A percentile compares a stretch with the other conserved stretches of the same genome.
These are phyloP conservation scores for Amanita fuliginea DNA, from an alignment of 768 basidiomycete genomes.

Conservation along the genomic window DNA sequence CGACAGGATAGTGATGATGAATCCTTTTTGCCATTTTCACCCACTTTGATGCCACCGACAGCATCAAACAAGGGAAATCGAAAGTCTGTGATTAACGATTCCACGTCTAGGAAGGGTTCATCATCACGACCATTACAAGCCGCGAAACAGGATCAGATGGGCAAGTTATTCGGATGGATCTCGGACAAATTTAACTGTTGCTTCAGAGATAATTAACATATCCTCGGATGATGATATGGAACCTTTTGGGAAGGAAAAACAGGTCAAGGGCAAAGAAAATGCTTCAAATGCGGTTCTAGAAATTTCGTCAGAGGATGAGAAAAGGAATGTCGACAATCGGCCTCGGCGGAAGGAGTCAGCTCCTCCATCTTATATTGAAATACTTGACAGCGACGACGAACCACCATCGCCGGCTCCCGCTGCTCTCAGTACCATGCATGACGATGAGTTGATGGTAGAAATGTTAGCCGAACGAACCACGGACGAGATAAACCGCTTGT, in stretches of 20 bases:
- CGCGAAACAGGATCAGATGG: neutral
- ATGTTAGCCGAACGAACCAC: neutral
- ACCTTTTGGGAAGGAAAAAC: neutral
- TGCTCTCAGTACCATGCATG: neutral
- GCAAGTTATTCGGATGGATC: neutral
- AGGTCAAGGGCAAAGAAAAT: neutral
- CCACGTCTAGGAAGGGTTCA: neutral
- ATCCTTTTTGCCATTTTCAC: neutral
- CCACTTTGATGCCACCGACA: neutral
- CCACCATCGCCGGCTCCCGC: neutral
- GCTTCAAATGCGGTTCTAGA: neutral
- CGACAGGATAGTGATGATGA: conserved; percentile 1
- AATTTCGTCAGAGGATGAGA: neutral
- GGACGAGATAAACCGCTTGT: neutral
- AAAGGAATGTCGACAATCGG: neutral
- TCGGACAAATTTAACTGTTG: neutral
- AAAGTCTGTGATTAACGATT: neutral
- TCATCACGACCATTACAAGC: neutral
- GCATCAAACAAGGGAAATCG: neutral
- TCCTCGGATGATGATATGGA: neutral
- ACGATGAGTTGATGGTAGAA: neutral
- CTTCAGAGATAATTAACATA: conserved; percentile 1
- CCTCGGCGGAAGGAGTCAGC: neutral
- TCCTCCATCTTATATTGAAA: neutral
- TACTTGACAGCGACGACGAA: conserved; percentile 4